Percentiles rank a stretch among this genome's conserved stretches.
These are phyloP conservation scores for Aspergillus ellipticus DNA, from an alignment of 495 filamentous ascomycete species.

Conservation along the genomic window DNA sequence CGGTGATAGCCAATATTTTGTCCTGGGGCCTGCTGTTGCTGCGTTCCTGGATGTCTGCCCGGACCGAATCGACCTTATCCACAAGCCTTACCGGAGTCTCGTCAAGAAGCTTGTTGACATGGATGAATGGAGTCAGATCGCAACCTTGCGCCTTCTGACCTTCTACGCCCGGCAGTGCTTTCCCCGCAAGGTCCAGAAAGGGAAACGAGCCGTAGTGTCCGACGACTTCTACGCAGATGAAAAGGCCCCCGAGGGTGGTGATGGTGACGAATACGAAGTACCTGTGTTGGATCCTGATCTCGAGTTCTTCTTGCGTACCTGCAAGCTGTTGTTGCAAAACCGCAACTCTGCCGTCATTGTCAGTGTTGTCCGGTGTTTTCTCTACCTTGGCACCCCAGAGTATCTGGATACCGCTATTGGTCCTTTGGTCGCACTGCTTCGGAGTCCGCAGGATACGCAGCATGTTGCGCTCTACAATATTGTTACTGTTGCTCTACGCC, in stretches of 20 bases:
- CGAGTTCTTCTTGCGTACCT: conserved; percentile 72
- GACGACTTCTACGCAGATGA: conserved; percentile 80
- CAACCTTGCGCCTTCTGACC: conserved; percentile 74
- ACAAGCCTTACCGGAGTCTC: conserved; percentile 79
- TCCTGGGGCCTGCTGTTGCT: conserved; percentile 84
- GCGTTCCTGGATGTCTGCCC: conserved; percentile 90
- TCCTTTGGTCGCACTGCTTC: conserved; percentile 78
- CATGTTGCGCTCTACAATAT: conserved; percentile 90
- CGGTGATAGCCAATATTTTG: conserved; percentile 90
- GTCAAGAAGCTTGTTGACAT: conserved; percentile 93
- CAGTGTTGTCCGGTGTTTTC: conserved; percentile 78
- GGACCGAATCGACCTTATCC: conserved; percentile 77
- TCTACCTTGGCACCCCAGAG: conserved; percentile 71
- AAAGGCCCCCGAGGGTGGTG: conserved; percentile 35
- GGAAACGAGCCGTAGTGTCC: conserved; percentile 45
- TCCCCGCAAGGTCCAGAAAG: conserved; percentile 59
- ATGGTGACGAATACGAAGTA: conserved; percentile 52
- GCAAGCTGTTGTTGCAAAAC: conserved; percentile 79
- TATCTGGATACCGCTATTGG: conserved; percentile 71
- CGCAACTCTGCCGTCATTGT: conserved; percentile 91
- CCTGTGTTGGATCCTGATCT: conserved; percentile 75
- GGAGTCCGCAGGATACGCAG: conserved; percentile 80
- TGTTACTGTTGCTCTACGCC: conserved; percentile 73
- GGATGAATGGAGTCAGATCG: conserved; percentile 97
- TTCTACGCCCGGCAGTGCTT: conserved; percentile 87